Evolutionary conservation across 192 early-diverging fungal species (phyloP).

Genomic region (Coemansia sp.): DNA sequence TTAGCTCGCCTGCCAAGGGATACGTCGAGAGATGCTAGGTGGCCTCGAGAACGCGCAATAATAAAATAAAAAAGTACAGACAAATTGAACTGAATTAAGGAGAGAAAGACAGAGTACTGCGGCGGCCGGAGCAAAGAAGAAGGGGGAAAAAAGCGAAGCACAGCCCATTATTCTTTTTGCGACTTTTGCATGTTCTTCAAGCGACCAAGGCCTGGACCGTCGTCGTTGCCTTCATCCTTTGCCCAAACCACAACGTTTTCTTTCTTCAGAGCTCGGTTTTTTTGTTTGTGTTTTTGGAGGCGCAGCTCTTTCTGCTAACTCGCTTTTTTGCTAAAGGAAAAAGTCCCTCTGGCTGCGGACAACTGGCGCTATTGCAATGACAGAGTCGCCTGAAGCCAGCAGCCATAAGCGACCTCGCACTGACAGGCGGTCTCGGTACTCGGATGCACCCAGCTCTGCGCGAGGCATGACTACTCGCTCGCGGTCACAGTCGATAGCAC

Average conservation of each 20-base stretch:
- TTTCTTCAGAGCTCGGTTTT: background rate
- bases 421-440: slow-evolving; percentile 22
- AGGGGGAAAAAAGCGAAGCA: no score
- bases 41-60: background rate
- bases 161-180: background rate
- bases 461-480: slow-evolving; percentile 45
- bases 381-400: slow-evolving; percentile 30
- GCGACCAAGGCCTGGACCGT: no score
- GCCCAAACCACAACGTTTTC: background rate
- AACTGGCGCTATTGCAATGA: slow-evolving; percentile 17
- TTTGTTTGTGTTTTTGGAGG: background rate
- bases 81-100: background rate
- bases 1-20: no score
- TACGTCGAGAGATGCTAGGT: no score
- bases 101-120: background rate
- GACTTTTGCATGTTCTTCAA: background rate
- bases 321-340: background rate
- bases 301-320: background rate
- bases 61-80: background rate
- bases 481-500: slow-evolving; percentile 40
- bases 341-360: background rate
- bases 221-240: no score
- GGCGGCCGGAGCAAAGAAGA: background rate
- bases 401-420: slow-evolving; percentile 43
- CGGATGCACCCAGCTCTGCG: slow-evolving; percentile 12